Base-by-base conservation (phyloP, 768 basidiomycete genomes). In the Asterophora parasitica region DNA sequence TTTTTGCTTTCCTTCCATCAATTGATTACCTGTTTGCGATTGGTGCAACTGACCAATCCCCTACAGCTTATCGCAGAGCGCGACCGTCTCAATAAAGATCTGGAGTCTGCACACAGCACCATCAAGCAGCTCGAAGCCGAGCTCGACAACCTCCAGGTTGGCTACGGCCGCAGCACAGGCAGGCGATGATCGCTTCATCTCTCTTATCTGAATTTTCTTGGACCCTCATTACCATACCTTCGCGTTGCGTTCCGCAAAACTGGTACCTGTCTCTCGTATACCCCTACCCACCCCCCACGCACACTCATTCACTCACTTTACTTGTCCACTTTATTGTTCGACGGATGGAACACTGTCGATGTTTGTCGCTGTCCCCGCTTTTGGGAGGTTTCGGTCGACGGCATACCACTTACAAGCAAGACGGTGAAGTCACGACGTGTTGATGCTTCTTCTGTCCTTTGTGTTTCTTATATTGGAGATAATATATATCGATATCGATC, bases 21-120 rank as follows among this genome's bases (percentile, higher is more conserved):
- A 17, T 17, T 4, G 16, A 32, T 42, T 9, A 15, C 41, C 2
- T 42, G 15, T 12, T 30, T 31, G 10, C 28, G 13, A 27, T 7
- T 42, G 2, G 31, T 20, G 30, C 30, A 8, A 31, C 49, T 51
- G 33, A 51, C 54, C 46, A 59, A 62, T 27, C 27, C n/a, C 41
- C 48, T 52, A 10, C 60, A 96, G 92, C 89, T 99, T 63, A 97
- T 99, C 57, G 92, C 93, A 36, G 96, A 99, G 70, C 83, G 96
- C 58, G 96, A 98, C 68, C 83, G 96, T 44, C 83, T 99, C 74
- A 99, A 98, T 83, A 98, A 97, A 71, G 96, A 98, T 62, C 78
- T 99, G 63, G 95, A 97, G 73, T 68, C 81, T 65, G 91, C 94
- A 8, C 89, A 92, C 77, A 83, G 88, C 47, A 79, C 88, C 17